These are phyloP conservation scores for Serpula lacrymans DNA, from an alignment of 768 basidiomycete genomes.

Conservation along the genomic window DNA sequence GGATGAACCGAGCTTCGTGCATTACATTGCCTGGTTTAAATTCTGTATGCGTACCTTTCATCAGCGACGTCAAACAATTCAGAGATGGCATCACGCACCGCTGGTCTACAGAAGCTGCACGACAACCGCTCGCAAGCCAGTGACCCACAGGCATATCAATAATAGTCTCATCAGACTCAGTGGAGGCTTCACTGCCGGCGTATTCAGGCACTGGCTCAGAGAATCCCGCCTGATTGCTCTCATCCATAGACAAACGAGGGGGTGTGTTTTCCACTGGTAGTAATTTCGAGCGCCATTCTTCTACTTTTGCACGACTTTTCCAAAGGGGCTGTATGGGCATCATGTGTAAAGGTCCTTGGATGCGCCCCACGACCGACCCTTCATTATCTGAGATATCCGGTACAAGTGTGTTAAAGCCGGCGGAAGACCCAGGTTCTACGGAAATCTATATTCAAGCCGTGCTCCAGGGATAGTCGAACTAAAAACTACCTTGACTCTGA, in stretches of 20 bases:
- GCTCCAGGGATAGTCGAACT: not conserved
- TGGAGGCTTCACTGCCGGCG: conserved; percentile 13
- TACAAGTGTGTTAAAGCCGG: conserved; percentile 8
- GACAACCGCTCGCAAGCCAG: conserved; percentile 23
- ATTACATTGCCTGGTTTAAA: too few species aligned
- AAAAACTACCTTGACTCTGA: conserved; percentile 23
- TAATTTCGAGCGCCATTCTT: conserved; percentile 27
- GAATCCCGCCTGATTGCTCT: conserved; percentile 10
- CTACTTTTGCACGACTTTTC: conserved; percentile 26
- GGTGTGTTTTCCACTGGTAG: conserved; percentile 11
- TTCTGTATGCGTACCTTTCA: too few species aligned
- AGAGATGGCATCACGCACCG: too few species aligned
- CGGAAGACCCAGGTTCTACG: conserved; percentile 23
- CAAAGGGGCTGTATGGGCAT: conserved; percentile 14
- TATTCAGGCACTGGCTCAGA: conserved; percentile 2
- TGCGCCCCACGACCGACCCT: conserved; percentile 10
- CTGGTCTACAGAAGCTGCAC: too few species aligned
- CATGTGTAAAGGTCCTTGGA: not conserved
- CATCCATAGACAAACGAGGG: too few species aligned
- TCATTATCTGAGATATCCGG: conserved; percentile 19
- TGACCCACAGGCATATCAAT: conserved; percentile 27
- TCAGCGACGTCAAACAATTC: too few species aligned
- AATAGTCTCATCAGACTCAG: conserved; percentile 30
- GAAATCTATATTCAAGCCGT: not conserved
- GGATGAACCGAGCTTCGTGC: too few species aligned